Evolutionary conservation across 2,329 filamentous ascomycete genomes (phyloP), one percentile per base, ranked within the genome.

Genomic region (Biscogniauxia mediterranea): DNA sequence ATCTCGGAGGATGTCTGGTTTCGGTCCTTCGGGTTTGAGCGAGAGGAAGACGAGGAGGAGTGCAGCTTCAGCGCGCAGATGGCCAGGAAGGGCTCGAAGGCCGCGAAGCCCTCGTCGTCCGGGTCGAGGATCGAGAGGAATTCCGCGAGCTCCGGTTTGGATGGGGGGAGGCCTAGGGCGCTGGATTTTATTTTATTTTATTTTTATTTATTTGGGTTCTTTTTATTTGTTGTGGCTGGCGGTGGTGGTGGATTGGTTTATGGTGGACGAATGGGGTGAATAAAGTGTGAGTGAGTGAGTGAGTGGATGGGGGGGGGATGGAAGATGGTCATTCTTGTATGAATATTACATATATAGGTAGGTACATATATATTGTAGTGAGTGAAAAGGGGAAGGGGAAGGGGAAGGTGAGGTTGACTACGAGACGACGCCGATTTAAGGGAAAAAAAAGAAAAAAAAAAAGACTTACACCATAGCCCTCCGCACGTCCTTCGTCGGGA

Each of bases 41-140:
- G n/a, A n/a, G n/a, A n/a, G 58, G 75, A 76, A 49, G 75, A 80
- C 69, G 83, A 78, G 57, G 28, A 4, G 7, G 83, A 81, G 73
- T 92, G 89, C 65, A 97, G 81, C 74, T 96, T 94, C 59, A 97
- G 84, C 15, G 94, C 94, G 72, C 92, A 92, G 69, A 97, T 89
- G 60, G 92, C 90, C 32, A 98, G 82, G 76, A 98, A 98, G 56
- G 89, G 87, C 61, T 87, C 83, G 77, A 93, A 98, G 6, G 85
- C 82, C 13, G 94, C 88, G 76, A 87, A 89, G 51, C 93, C 94
- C 59, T 90, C 88, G 19, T 84, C 80, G 32, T 93, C 89, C 0
- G 94, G 93, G 76, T 98, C 95, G 64, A 97, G 85, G 59, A 93
- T 84, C 23, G 88, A 86, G 55, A 92, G 79, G 71, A 97, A 93